Base-by-base conservation (phyloP, 441 rosid species). In the Jatropha multifida region DNA sequence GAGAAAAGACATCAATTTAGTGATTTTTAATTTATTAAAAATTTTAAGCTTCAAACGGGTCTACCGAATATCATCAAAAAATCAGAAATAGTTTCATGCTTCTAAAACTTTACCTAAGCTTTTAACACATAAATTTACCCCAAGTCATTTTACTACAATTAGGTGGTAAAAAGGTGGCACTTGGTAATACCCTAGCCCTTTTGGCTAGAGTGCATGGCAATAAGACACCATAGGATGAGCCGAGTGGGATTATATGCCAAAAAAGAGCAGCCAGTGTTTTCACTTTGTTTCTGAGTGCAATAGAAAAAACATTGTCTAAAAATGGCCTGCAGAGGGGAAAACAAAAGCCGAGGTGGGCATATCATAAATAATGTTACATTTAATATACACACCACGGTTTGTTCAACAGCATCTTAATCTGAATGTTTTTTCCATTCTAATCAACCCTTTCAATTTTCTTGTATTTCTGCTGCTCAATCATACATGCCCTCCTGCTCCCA, bases 401-500 rank as follows among this genome's bases (percentile, higher is more conserved):
- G 65, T 75, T 73, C 68, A 20, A 58, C 40, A 38, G 74, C 68
- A 18, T 58, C 77, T 78, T 73, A 73, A 72, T 61, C 69, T 66
- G 76, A 68, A 4, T 81, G 75, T 66, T 46, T 61, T 40, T 71
- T 77, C 44, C 52, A 48, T 62, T 65, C 69, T 71, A 74, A 60
- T 73, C 86, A 78, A 72, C 74, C 74, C 66, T 11, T 63, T 73
- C 74, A 18, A 46, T n/a, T 58, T 41, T 15, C 77, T 80, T 38
- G 40, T 13, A 46, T 42, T 65, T 42, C 69, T 17, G 40, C 68
- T 54, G 69, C 42, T 88, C 82, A 89, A 76, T 89, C 98, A 75
- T 94, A 92, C 87, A 94, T 79, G 20, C 97, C 97, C 73, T 94
- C 97, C 77, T 94, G 94, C 79, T 94, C 98, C 97, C 97, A 94